These are phyloP conservation scores for Pholiota microspora DNA, from an alignment of 768 basidiomycete genomes.

Conservation along the genomic window DNA sequence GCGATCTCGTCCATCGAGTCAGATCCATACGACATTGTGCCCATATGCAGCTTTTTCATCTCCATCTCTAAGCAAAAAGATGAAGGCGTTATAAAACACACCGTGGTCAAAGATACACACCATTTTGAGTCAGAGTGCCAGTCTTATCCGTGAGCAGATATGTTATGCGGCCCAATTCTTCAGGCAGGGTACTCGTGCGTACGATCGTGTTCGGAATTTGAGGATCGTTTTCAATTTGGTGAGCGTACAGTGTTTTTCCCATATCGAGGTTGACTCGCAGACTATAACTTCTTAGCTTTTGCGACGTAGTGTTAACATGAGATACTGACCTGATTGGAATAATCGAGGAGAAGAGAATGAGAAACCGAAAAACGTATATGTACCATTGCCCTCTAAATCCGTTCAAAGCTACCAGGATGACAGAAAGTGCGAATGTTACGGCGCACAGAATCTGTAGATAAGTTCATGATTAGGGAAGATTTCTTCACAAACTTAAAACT, in stretches of 20 bases:
- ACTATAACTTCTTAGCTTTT: conserved; percentile 38
- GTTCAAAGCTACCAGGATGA: conserved; percentile 92
- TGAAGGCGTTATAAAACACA: neutral
- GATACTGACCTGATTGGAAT: conserved; percentile 87
- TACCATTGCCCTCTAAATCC: conserved; percentile 96
- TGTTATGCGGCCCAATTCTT: conserved; percentile 93
- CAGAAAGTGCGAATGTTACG: conserved; percentile 88
- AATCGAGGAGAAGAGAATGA: conserved; percentile 98
- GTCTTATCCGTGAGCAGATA: conserved; percentile 98
- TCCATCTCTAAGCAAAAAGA: conserved; percentile 81
- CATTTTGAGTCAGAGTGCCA: conserved; percentile 96
- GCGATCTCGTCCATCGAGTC: conserved; percentile 99
- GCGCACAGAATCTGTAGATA: conserved; percentile 79
- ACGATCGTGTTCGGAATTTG: conserved; percentile 97
- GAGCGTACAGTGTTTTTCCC: conserved; percentile 98
- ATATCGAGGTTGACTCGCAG: conserved; percentile 99
- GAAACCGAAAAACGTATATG: conserved; percentile 93
- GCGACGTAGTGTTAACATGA: neutral
- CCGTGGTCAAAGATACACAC: conserved; percentile 32
- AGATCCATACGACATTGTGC: conserved; percentile 93
- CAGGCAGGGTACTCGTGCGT: conserved; percentile 94
- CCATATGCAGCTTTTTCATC: conserved; percentile 98
- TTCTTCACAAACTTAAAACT: conserved; percentile 34
- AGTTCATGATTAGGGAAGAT: neutral
- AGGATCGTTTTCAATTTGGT: conserved; percentile 88